Conservation (phyloP, 352 stramenopile genomes). For the Phytopythium aichiense region DNA sequence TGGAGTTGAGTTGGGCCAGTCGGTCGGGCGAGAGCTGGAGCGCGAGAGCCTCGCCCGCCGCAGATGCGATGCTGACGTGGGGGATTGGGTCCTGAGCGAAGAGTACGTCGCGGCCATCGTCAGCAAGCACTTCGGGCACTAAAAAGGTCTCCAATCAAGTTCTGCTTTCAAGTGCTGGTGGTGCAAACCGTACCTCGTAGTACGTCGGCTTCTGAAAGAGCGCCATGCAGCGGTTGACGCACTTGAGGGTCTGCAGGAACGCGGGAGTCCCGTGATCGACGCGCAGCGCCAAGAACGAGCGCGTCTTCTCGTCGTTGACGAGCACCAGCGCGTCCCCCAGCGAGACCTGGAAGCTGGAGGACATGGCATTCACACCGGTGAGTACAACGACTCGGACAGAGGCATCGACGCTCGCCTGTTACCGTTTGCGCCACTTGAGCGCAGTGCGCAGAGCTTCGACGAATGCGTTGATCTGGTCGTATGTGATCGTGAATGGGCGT, state of each 20-base stretch:
- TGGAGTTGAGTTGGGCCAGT: slow-evolving; percentile 18
- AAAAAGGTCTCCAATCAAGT: background rate
- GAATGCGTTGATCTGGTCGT: slow-evolving; percentile 64
- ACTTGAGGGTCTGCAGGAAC: slow-evolving; percentile 37
- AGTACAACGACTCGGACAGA: background rate
- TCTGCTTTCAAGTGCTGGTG: background rate
- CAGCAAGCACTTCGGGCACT: slow-evolving; percentile 34
- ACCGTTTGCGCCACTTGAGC: slow-evolving; percentile 71
- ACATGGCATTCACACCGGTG: background rate
- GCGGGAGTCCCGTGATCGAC: slow-evolving; percentile 32
- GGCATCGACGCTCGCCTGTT: background rate
- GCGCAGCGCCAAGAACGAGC: slow-evolving; percentile 64
- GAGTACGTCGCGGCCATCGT: slow-evolving; percentile 19
- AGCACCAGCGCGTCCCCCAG: slow-evolving; percentile 41
- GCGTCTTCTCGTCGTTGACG: slow-evolving; percentile 70
- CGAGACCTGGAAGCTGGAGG: slow-evolving; percentile 41
- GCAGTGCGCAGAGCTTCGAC: slow-evolving; percentile 56
- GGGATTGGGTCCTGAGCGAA: slow-evolving; percentile 62
- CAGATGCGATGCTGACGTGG: slow-evolving; percentile 77
- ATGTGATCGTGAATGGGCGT: slow-evolving; percentile 67
- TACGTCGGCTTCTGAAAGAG: slow-evolving; percentile 47
- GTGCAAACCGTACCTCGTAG: slow-evolving; percentile 45
- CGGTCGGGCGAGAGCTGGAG: slow-evolving; percentile 32
- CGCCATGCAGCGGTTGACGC: slow-evolving; percentile 60
- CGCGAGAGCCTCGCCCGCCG: slow-evolving; percentile 42